A percentile compares a stretch with the other conserved stretches of the same genome.
These are phyloP conservation scores for Cicer bijugum DNA, from an alignment of 306 rosid genomes.

Conservation along the genomic window DNA sequence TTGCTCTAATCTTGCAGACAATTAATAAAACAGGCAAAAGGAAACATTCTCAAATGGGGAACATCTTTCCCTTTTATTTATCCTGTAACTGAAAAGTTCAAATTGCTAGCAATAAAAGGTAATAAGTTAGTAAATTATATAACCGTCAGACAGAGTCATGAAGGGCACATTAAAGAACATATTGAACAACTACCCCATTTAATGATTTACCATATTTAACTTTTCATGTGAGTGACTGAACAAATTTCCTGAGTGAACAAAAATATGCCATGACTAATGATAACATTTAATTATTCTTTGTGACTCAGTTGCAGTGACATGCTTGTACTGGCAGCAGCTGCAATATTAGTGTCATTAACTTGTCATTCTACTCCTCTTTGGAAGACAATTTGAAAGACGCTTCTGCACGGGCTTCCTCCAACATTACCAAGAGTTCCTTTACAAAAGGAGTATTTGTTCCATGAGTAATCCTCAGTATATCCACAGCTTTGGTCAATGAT, in stretches of 20 bases:
- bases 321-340: background rate
- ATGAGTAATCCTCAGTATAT: constrained; percentile 77
- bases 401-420: constrained; percentile 93
- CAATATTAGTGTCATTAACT: constrained; percentile 5
- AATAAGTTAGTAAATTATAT: background rate
- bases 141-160: background rate
- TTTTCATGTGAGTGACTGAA: background rate
- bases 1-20: background rate
- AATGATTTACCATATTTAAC: background rate
- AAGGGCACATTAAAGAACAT: background rate
- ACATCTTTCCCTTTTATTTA: background rate
- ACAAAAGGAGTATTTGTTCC: constrained; percentile 75
- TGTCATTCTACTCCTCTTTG: constrained; percentile 38
- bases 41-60: background rate
- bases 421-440: constrained; percentile 71
- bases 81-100: background rate
- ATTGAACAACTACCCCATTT: background rate
- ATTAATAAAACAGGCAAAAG: background rate
- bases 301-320: constrained; percentile 17
- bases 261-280: constrained; percentile 21
- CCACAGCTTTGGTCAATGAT: constrained; percentile 69
- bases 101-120: background rate
- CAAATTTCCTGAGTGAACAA: background rate
- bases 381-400: constrained; percentile 66
- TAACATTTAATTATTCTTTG: constrained; percentile 7